phyloP scores from a whole-genome alignment of 179 eudicot genomes.

The Silene noctiflora region DNA sequence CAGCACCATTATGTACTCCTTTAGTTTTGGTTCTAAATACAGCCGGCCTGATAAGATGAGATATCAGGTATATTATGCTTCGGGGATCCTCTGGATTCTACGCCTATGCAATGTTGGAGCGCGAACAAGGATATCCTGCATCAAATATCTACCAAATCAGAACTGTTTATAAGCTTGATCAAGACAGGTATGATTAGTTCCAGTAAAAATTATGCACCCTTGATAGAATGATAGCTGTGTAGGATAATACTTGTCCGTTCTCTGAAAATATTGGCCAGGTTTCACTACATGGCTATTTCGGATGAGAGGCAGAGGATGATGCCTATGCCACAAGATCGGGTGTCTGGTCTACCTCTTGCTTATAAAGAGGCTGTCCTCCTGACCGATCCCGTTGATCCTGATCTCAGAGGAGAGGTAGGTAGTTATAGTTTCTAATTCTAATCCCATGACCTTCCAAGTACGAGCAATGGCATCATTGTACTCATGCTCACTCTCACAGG shows the following conservation, averaged over 20 bases:
- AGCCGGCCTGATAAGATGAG: not conserved
- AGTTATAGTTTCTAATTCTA: not conserved
- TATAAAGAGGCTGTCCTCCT: slow-evolving; percentile 58
- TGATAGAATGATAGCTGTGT: not conserved
- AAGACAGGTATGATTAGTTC: slow-evolving; percentile 21
- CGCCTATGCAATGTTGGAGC: slow-evolving; percentile 53
- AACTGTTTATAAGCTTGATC: slow-evolving; percentile 56
- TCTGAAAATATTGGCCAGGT: slow-evolving; percentile 32
- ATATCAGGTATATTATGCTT: slow-evolving; percentile 49
- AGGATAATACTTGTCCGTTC: not conserved
- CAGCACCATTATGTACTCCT: not conserved
- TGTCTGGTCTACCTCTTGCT: slow-evolving; percentile 39
- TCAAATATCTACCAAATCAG: slow-evolving; percentile 42
- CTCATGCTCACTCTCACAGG: slow-evolving; percentile 23
- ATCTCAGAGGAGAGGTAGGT: slow-evolving; percentile 51
- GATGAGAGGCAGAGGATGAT: slow-evolving; percentile 51
- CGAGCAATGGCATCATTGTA: not conserved
- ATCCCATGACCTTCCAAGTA: not conserved
- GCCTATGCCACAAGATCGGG: slow-evolving; percentile 55
- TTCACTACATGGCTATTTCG: slow-evolving; percentile 63
- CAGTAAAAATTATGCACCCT: not conserved
- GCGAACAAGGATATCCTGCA: slow-evolving; percentile 49
- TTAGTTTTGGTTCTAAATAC: not conserved
- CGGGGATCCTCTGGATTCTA: slow-evolving; percentile 58
- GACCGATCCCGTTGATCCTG: slow-evolving; percentile 40